Conservation (phyloP, 2,329 filamentous ascomycete species). For the Sporothrix brasiliensis region DNA sequence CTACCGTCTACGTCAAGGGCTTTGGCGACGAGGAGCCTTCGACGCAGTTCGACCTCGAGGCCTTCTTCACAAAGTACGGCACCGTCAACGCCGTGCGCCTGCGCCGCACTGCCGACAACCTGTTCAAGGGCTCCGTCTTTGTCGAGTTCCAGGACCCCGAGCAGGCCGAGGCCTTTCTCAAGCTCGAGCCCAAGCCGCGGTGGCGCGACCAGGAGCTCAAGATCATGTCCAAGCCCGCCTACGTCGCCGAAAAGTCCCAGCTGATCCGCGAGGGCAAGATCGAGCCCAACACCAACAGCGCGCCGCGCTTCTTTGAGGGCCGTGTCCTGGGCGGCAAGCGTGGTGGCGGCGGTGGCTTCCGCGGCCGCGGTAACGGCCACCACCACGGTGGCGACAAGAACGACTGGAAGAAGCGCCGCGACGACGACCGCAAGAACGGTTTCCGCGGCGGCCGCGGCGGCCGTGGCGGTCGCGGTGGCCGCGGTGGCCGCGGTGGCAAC, state of each 20-base stretch:
- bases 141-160: slow-evolving; percentile 87
- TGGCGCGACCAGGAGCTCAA: slow-evolving; percentile 79
- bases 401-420: slow-evolving; percentile 67
- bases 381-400: slow-evolving; percentile 48
- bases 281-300: slow-evolving; percentile 55
- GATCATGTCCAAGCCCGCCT: slow-evolving; percentile 86
- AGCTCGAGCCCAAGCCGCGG: slow-evolving; percentile 75
- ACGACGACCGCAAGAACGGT: slow-evolving; percentile 63
- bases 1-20: slow-evolving; percentile 89
- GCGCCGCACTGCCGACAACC: slow-evolving; percentile 69
- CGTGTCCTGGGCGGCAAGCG: slow-evolving; percentile 43
- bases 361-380: slow-evolving; percentile 45
- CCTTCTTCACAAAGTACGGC: slow-evolving; percentile 82
- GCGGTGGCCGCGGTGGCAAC: slow-evolving; percentile 43
- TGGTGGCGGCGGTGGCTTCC: slow-evolving; percentile 37
- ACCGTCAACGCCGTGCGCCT: slow-evolving; percentile 78
- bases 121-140: slow-evolving; percentile 96
- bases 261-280: slow-evolving; percentile 73
- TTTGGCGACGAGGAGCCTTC: slow-evolving; percentile 83
- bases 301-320: slow-evolving; percentile 55
- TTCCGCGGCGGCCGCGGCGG: slow-evolving; percentile 52
- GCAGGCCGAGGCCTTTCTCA: slow-evolving; percentile 76
- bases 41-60: slow-evolving; percentile 92
- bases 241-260: slow-evolving; percentile 75
- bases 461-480: slow-evolving; percentile 46